phyloP scores from a whole-genome alignment of 2,329 filamentous ascomycete species.

The Alternaria panax region DNA sequence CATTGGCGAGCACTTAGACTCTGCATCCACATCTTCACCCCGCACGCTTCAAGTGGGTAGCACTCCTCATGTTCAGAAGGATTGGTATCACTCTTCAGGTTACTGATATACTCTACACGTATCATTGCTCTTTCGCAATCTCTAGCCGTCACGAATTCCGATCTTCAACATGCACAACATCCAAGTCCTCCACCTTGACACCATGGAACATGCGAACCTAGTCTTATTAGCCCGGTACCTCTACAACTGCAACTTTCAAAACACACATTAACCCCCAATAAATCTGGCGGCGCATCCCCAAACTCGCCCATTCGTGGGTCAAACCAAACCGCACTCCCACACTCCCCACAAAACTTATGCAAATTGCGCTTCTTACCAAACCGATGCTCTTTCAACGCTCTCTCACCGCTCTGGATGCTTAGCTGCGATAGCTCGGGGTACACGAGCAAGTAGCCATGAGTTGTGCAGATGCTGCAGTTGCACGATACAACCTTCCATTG shows the following conservation, averaged over 20 bases:
- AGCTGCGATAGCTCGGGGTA: constrained; percentile 35
- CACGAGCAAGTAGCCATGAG: constrained; percentile 61
- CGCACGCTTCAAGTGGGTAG: too few relatives aligned
- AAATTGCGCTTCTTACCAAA: constrained; percentile 36
- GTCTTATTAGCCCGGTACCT: constrained; percentile 11
- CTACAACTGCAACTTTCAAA: too few relatives aligned
- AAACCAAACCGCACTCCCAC: constrained; percentile 41
- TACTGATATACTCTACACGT: too few relatives aligned
- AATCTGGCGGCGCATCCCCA: constrained; percentile 27
- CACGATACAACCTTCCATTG: constrained; percentile 57
- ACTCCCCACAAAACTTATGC: constrained; percentile 40
- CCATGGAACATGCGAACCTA: constrained; percentile 28
- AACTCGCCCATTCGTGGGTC: constrained; percentile 31
- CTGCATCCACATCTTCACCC: too few relatives aligned
- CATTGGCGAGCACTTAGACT: constrained; percentile 2
- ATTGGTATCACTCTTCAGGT: too few relatives aligned
- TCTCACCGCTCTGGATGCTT: constrained; percentile 35
- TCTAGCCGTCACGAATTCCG: not conserved
- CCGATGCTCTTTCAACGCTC: constrained; percentile 29
- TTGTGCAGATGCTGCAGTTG: constrained; percentile 62
- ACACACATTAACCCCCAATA: constrained; percentile 41
- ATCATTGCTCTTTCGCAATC: not conserved
- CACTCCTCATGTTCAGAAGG: too few relatives aligned
- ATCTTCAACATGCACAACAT: constrained; percentile 34
- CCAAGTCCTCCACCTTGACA: constrained; percentile 34